Base-by-base conservation (phyloP, 495 filamentous ascomycete genomes). In the Jackrogersella multiformis region DNA sequence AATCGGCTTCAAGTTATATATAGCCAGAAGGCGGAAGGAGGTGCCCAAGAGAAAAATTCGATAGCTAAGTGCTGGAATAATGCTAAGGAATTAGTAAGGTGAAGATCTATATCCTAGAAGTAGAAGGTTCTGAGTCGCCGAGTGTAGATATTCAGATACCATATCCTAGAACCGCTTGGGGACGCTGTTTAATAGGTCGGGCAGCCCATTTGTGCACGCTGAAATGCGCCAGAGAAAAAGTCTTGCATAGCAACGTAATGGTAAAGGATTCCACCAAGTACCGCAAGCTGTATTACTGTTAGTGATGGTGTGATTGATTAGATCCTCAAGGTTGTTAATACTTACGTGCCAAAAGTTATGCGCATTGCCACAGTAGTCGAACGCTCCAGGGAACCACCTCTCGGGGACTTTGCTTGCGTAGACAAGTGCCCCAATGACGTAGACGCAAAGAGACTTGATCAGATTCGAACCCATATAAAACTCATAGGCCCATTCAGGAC, bases 401-500 rank as follows among this genome's bases (percentile, higher is more conserved):
- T 99, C 95, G 30, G 95, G 95, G 6, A 98, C 82, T 75, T 97
- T 93, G 70, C 89, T 89, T n/a, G 96, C 95, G 76, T 99, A 99
- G 52, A 98, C 82, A 18, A 86, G 74, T 30, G 95, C 94, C 28
- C 95, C 95, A 21, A 86, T 72, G 13, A 97, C 83, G 74, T 99
- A 99, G 15, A 97, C 95, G 5, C 86, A 61, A 57, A 95, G 81
- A 49, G 90, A 94, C 82, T 96, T 96, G 39, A 87, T 72, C 46
- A 99, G 87, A 0, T 96, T 96, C 0, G 90, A 87, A n/a, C 68
- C 70, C 2, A 60, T 51, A 75, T 99, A 99, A 78, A 97, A 97
- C 70, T 90, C 89, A 60, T 86, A 81, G 18, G 91, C 89, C 86
- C 87, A 93, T 3, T 76, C 80, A 39, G 86, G 74, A n/a, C 96